phyloP scores from a whole-genome alignment of 305 asterid species.

The Lippia alba region DNA sequence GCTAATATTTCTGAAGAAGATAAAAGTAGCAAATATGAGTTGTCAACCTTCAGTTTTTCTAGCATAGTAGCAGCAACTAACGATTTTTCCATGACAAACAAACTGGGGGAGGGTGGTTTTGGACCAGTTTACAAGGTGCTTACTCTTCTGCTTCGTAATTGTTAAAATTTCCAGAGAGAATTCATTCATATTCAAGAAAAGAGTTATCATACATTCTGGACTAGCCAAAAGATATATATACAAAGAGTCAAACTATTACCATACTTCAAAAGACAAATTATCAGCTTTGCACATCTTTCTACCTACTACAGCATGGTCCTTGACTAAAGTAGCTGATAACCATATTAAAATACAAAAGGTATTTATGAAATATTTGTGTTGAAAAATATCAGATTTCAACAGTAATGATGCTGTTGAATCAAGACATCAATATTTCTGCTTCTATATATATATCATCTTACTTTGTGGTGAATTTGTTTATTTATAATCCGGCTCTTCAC shows the following conservation, averaged over 20 bases:
- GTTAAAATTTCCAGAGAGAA: too few species aligned
- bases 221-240: too few species aligned
- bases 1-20: neutral
- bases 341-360: too few species aligned
- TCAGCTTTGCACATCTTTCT: too few species aligned
- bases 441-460: neutral
- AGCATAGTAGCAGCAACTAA: conserved; percentile 25
- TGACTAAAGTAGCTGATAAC: too few species aligned
- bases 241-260: too few species aligned
- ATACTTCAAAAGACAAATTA: too few species aligned
- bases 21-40: neutral
- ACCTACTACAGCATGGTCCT: too few species aligned
- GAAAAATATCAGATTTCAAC: too few species aligned
- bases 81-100: conserved; percentile 32
- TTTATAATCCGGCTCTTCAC: neutral
- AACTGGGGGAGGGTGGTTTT: conserved; percentile 18
- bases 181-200: too few species aligned
- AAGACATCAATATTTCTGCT: neutral
- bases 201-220: too few species aligned
- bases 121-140: neutral
- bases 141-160: neutral
- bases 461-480: neutral
- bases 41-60: conserved; percentile 27
- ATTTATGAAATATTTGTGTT: neutral
- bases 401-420: too few species aligned